Conservation (phyloP, 1,284 basidiomycete species). For the Tetrapyrgos nigripes region DNA sequence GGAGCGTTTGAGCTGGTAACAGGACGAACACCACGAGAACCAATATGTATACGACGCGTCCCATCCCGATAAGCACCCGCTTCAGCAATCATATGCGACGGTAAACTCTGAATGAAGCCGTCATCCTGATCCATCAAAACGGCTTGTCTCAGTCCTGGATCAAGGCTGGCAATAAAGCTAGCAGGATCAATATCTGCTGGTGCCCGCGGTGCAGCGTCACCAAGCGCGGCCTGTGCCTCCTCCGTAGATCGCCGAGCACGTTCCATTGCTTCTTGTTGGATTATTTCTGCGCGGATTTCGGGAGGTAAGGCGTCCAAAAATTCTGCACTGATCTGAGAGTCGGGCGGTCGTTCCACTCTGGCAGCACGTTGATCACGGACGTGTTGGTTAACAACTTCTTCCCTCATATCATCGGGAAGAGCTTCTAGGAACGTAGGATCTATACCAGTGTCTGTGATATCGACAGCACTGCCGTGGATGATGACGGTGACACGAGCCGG, state of each 20-base stretch:
- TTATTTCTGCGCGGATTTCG: constrained; percentile 95
- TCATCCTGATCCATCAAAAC: constrained; percentile 90
- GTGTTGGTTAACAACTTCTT: constrained; percentile 98
- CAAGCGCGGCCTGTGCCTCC: constrained; percentile 43
- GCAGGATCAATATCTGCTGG: constrained; percentile 84
- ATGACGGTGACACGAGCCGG: constrained; percentile 76
- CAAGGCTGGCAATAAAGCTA: constrained; percentile 87
- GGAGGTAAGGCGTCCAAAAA: constrained; percentile 97
- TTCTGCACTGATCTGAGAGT: constrained; percentile 92
- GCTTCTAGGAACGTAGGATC: constrained; percentile 98
- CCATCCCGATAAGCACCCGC: constrained; percentile 71
- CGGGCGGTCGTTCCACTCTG: constrained; percentile 71
- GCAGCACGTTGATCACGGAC: constrained; percentile 89
- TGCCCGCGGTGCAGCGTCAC: constrained; percentile 44
- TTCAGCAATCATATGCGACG: constrained; percentile 86
- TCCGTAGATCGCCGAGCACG: constrained; percentile 67
- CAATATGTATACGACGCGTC: constrained; percentile 43
- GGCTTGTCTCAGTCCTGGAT: constrained; percentile 84
- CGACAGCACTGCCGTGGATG: constrained; percentile 93
- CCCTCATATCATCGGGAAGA: constrained; percentile 97
- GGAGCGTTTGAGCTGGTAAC: constrained; percentile 40
- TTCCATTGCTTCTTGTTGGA: constrained; percentile 93
- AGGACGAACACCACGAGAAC: constrained; percentile 39
- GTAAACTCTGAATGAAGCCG: constrained; percentile 80
- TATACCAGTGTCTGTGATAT: constrained; percentile 99